These are phyloP conservation scores for Stentor coeruleus DNA, from an alignment of 73 alveolate genomes.

Conservation along the genomic window DNA sequence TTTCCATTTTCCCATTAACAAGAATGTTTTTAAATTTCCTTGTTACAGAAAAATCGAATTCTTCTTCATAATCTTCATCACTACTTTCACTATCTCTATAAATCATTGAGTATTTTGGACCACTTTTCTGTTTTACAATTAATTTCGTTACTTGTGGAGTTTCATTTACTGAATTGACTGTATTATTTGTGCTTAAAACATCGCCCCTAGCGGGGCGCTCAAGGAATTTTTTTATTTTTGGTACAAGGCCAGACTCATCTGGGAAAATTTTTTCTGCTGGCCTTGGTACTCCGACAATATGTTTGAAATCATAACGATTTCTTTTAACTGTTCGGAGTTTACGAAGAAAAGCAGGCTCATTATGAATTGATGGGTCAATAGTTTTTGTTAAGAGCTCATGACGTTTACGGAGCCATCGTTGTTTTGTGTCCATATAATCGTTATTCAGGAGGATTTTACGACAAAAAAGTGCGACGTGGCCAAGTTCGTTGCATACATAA, in stretches of 20 bases:
- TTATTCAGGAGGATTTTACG: constrained; percentile 13
- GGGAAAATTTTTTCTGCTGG: not conserved
- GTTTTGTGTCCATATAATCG: constrained; percentile 14
- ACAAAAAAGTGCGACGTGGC: constrained; percentile 46
- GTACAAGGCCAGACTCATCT: not conserved
- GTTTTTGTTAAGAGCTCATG: not conserved
- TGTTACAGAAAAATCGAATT: not conserved
- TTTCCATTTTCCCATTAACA: not conserved
- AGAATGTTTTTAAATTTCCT: not conserved
- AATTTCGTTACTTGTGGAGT: not conserved
- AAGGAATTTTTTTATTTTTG: constrained; percentile 1
- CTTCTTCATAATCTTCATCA: constrained; percentile 3
- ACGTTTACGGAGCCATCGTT: not conserved
- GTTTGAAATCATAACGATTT: not conserved
- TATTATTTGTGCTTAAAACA: not conserved
- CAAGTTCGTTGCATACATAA: constrained; percentile 37
- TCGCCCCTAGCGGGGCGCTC: not conserved
- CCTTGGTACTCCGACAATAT: constrained; percentile 20
- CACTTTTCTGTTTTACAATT: not conserved
- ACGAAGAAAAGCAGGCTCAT: not conserved
- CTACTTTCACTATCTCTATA: constrained; percentile 15
- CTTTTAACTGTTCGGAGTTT: not conserved
- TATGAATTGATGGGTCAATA: not conserved
- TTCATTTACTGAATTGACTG: not conserved
- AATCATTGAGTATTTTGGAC: not conserved